Evolutionary conservation across 257 asterid species (phyloP).

Genomic region (Plectranthus barbatus): DNA sequence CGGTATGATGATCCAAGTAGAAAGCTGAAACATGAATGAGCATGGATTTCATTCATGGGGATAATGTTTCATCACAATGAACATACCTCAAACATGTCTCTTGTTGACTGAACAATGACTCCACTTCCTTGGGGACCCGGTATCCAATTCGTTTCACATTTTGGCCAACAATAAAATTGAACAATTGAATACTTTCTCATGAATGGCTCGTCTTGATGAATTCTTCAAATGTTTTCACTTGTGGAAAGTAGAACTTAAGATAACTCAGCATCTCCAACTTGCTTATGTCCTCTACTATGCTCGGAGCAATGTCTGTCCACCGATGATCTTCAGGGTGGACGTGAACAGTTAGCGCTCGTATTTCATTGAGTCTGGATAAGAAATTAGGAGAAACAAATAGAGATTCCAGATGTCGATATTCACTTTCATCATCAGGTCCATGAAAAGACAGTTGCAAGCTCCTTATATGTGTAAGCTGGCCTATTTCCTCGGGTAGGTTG

Average conservation of each 20-base stretch:
- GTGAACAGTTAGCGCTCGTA: conserved; percentile 11
- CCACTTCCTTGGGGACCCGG: too few relatives aligned
- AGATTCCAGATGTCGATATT: neutral
- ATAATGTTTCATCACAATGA: conserved; percentile 1
- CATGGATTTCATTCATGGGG: neutral
- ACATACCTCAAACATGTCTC: too few relatives aligned
- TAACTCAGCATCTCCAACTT: too few relatives aligned
- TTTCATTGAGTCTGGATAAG: conserved; percentile 12
- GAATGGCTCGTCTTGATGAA: conserved; percentile 6
- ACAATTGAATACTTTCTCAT: neutral
- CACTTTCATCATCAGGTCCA: too few relatives aligned
- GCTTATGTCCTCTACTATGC: neutral
- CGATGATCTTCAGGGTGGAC: conserved; percentile 30
- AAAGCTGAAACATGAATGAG: too few relatives aligned
- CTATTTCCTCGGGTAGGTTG: conserved; percentile 13
- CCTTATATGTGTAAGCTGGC: conserved; percentile 7
- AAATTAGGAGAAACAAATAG: conserved; percentile 5
- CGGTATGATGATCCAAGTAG: too few relatives aligned
- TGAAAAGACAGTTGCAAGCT: too few relatives aligned
- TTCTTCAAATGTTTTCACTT: conserved; percentile 2
- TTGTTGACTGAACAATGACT: too few relatives aligned
- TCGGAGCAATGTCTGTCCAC: conserved; percentile 9
- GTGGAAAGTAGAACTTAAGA: conserved; percentile 28
- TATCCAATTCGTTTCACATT: too few relatives aligned
- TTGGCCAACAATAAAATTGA: conserved; percentile 11